phyloP scores from a whole-genome alignment of 2,329 filamentous ascomycete genomes.

The Ophiostoma sp. region DNA sequence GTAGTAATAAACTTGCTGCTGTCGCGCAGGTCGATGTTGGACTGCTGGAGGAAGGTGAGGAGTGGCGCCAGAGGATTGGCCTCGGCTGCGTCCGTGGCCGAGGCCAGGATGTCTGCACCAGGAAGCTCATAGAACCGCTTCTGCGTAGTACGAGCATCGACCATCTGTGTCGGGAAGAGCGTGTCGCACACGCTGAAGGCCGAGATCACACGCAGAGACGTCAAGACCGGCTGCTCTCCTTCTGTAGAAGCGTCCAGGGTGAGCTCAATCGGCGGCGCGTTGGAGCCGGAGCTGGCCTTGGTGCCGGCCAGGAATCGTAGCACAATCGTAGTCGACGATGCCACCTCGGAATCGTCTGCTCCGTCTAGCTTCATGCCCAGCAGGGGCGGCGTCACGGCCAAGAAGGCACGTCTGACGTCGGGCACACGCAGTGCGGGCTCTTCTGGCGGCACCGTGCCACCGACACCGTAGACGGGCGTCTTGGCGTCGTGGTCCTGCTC shows the following conservation, averaged over 20 bases:
- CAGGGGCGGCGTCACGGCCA: constrained; percentile 45
- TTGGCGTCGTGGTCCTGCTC: constrained; percentile 11
- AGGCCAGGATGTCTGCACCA: constrained; percentile 24
- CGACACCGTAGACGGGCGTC: background rate
- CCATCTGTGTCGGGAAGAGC: constrained; percentile 41
- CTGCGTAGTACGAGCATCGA: constrained; percentile 47
- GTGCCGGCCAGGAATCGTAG: constrained; percentile 43
- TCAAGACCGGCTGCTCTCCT: background rate
- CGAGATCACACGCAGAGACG: constrained; percentile 33
- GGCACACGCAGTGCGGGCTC: constrained; percentile 11
- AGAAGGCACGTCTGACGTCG: constrained; percentile 37
- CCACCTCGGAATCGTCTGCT: constrained; percentile 18
- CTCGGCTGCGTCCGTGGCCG: constrained; percentile 17
- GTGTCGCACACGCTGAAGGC: constrained; percentile 39
- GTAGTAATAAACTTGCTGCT: constrained; percentile 50
- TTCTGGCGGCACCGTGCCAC: constrained; percentile 2
- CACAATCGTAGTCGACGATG: constrained; percentile 35
- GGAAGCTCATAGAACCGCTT: constrained; percentile 33
- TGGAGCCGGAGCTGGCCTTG: constrained; percentile 17
- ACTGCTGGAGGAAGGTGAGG: constrained; percentile 40
- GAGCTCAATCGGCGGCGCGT: constrained; percentile 36
- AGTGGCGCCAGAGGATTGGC: constrained; percentile 31
- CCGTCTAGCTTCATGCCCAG: constrained; percentile 39
- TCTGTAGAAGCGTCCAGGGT: constrained; percentile 27
- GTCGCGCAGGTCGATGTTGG: constrained; percentile 42